Base-by-base conservation (phyloP, 805 yeast species). In the Candida boleticola region DNA sequence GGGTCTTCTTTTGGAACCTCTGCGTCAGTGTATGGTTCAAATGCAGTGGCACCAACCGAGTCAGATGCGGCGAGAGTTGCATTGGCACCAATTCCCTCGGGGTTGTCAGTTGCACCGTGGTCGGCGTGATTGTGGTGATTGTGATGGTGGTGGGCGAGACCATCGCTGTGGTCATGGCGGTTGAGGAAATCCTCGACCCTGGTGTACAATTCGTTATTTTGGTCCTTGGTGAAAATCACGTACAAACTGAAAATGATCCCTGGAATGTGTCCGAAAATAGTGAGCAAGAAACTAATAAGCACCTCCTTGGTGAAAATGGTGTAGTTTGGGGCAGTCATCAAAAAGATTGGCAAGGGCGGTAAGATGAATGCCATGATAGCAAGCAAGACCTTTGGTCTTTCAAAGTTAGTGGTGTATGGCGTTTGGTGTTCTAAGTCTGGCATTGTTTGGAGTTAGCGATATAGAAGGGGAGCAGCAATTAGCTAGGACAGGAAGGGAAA, bases 321-420 rank as follows among this genome's bases (percentile, higher is more conserved):
- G 42, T 59, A 56, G 39, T 55, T 54, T 11, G 59, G 59, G 3
- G 46, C 50, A 13, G 55, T 53, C 38, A 64, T 44, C 11, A 68
- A 48, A 37, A 60, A 61, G 21, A 69, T 52, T 1, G 74, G 71
- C 40, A 65, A 55, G 2, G 74, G 74, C 13, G 75, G 74, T 25
- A 68, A 41, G 7, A 67, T 46, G 17, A 66, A 36, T 18, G 63
- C 68, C 46, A 65, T 46, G 13, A 65, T 33, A n/a, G 55, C 58
- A 42, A 68, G 49, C 33, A 66, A 44, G 22, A 55, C 34, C 40
- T 44, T 55, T 41, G 37, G 37, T 14, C 37, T 27, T 26, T 35
- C 37, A 22, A 20, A 7, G 4, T 7, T 25, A 16, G 20, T 5
- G 16, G 6, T 18, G 5, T 11, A 20, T 14, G 17, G 17, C 17